Percentiles rank a stretch among this genome's conserved stretches.
phyloP scores from a whole-genome alignment of 2,329 filamentous ascomycete genomes.

The Fusarium protoensiforme region DNA sequence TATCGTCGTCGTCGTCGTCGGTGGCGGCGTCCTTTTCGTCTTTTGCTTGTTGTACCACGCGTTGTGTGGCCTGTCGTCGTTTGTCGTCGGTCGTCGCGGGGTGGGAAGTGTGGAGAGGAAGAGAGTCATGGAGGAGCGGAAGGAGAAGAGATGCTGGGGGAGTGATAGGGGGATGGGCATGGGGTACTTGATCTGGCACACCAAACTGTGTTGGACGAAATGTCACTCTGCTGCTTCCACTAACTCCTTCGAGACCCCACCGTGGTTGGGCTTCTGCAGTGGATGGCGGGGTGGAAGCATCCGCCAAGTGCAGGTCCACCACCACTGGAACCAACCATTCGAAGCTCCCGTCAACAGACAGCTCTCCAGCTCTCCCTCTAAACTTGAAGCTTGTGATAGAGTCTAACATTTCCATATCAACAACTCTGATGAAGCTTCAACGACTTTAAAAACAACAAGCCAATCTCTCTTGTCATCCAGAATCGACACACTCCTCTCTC shows the following conservation, averaged over 20 bases:
- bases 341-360: conserved; percentile 18
- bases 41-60: neutral
- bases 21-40: neutral
- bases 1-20: neutral
- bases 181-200: accelerated
- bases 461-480: neutral
- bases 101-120: conserved; percentile 26
- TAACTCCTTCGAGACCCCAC: conserved; percentile 8
- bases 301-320: conserved; percentile 13
- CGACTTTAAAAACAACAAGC: neutral
- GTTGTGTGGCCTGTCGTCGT: conserved; percentile 24
- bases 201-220: neutral
- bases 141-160: conserved; percentile 19
- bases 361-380: conserved; percentile 18
- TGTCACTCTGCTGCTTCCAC: neutral
- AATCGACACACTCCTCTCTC: neutral
- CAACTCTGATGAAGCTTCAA: neutral
- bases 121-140: conserved; percentile 16
- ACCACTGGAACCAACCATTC: neutral
- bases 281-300: neutral
- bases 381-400: neutral
- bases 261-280: neutral
- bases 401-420: neutral
- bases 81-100: conserved; percentile 25
- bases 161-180: neutral